A percentile compares a stretch with the other conserved stretches of the same genome.
These are phyloP conservation scores for Glycine tomentella DNA, from an alignment of 306 rosid species.

Conservation along the genomic window DNA sequence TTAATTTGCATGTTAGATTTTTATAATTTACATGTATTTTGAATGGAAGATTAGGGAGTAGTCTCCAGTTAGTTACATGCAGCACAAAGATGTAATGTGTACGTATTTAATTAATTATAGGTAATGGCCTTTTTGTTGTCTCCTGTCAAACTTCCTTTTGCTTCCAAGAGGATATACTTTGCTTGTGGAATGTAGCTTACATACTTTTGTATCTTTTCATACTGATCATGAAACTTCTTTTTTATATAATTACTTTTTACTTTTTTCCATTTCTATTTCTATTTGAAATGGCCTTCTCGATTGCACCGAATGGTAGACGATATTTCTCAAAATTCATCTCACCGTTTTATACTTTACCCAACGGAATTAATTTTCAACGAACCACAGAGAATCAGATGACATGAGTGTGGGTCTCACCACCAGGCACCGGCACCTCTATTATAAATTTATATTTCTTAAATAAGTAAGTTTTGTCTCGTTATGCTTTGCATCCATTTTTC, in stretches of 20 bases:
- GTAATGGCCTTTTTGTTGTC: conserved; percentile 10
- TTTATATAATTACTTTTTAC: background rate
- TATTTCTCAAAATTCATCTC: conserved; percentile 3
- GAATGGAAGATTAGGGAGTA: background rate
- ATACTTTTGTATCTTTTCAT: background rate
- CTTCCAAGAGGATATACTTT: conserved; percentile 36
- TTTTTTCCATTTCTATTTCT: background rate
- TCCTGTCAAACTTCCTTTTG: conserved; percentile 6
- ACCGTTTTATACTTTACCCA: no score
- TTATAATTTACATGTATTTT: conserved; percentile 28
- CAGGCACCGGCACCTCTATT: no score
- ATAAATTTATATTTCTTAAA: no score
- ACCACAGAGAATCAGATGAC: background rate
- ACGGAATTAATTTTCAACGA: background rate
- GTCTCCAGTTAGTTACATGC: background rate
- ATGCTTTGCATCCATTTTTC: no score
- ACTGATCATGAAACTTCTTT: background rate
- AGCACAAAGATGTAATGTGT: background rate
- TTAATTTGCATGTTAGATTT: background rate
- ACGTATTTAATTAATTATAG: conserved; percentile 10
- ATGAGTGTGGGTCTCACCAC: conserved; percentile 7
- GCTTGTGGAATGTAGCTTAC: conserved; percentile 32
- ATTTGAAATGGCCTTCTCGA: no score
- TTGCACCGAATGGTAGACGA: conserved; percentile 7
- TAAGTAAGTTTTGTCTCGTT: background rate